Evolutionary conservation across 768 basidiomycete genomes (phyloP).

Genomic region (Calocybe indica): DNA sequence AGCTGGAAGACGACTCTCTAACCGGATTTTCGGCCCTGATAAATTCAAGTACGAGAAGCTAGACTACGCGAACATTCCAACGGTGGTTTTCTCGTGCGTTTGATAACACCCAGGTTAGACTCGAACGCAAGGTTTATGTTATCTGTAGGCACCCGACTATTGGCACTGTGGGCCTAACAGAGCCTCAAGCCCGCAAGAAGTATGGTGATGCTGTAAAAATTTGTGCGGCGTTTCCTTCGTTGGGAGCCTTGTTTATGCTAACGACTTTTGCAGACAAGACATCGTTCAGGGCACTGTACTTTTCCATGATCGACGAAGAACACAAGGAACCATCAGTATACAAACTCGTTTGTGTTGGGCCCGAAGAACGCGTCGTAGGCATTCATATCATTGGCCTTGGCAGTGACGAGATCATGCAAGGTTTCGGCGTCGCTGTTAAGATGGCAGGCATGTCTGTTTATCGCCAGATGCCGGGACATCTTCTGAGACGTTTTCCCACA

Average conservation of each 20-base stretch:
- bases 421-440: constrained; percentile 95
- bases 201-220: constrained; percentile 90
- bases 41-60: constrained; percentile 87
- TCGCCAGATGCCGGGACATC: background rate
- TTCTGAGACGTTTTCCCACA: constrained; percentile 11
- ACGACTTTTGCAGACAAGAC: constrained; percentile 53
- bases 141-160: constrained; percentile 81
- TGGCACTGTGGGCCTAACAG: constrained; percentile 92
- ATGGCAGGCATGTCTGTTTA: constrained; percentile 59
- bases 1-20: constrained; percentile 83
- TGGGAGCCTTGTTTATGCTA: background rate
- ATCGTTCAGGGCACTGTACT: constrained; percentile 81
- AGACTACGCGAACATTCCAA: constrained; percentile 84
- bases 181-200: constrained; percentile 81
- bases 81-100: constrained; percentile 93
- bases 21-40: constrained; percentile 84
- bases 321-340: constrained; percentile 95
- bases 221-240: constrained; percentile 48
- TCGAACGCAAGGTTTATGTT: constrained; percentile 1
- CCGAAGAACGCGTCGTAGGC: constrained; percentile 94
- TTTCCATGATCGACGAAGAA: constrained; percentile 82
- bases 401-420: constrained; percentile 93
- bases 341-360: constrained; percentile 84
- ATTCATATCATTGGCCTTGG: constrained; percentile 90
- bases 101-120: background rate